These are phyloP conservation scores for Spathaspora girioi DNA, from an alignment of 805 yeast species.

Conservation along the genomic window DNA sequence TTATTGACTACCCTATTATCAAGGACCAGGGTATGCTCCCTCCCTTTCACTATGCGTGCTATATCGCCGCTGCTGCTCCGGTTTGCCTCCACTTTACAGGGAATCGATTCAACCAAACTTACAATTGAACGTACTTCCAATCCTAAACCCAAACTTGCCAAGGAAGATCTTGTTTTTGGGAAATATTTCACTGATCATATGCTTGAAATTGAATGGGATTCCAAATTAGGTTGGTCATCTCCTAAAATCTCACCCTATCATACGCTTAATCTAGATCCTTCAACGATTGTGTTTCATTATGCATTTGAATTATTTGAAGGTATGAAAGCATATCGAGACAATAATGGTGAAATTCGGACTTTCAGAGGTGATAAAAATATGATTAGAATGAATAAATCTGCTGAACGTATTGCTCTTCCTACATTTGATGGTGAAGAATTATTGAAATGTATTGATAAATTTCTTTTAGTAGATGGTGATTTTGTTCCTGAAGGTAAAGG, in stretches of 20 bases:
- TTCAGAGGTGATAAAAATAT: conserved; percentile 92
- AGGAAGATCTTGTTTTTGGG: conserved; percentile 41
- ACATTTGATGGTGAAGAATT: conserved; percentile 76
- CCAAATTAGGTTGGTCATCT: conserved; percentile 72
- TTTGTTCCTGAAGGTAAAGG: conserved; percentile 86
- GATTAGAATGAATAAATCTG: conserved; percentile 88
- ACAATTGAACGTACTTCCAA: conserved; percentile 32
- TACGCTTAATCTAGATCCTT: conserved; percentile 74
- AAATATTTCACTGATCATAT: conserved; percentile 80
- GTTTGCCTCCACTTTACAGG: background rate
- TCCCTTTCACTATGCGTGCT: background rate
- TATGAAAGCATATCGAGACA: conserved; percentile 79
- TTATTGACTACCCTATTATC: background rate
- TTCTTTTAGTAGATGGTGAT: conserved; percentile 67
- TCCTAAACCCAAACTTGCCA: conserved; percentile 35
- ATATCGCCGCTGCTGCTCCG: background rate
- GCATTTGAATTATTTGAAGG: conserved; percentile 96
- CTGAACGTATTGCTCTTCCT: conserved; percentile 86
- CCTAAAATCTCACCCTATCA: conserved; percentile 89
- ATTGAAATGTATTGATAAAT: conserved; percentile 69
- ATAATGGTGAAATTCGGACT: conserved; percentile 62
- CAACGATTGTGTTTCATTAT: conserved; percentile 91
- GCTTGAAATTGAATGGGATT: conserved; percentile 82
- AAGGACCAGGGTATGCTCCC: background rate
- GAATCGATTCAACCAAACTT: background rate